Evolutionary conservation across 2,329 filamentous ascomycete species (phyloP), one percentile per base, ranked within the genome.

Genomic region (Cordyceps farinosa): DNA sequence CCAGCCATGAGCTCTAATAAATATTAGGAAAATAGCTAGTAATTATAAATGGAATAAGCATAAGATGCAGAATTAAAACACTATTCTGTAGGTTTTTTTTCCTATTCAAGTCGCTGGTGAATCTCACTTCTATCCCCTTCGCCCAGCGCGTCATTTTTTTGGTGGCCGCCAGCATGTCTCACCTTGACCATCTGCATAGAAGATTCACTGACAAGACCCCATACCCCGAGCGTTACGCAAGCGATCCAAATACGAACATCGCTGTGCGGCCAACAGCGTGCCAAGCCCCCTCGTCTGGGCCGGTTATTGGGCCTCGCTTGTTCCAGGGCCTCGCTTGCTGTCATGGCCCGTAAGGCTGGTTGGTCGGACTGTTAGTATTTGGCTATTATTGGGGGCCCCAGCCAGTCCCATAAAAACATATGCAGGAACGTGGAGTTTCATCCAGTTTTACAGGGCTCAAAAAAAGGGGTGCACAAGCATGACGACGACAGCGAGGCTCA

Each of bases 401-500:
- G 45, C 9, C 45, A 2, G 29, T 11, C 45, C 45, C 45, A 48
- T 40, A 40, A 27, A 45, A 3, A 44, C 11, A 56, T 22, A 32
- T 44, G 53, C 32, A 38, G 40, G 40, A 9, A 22, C 53, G 53
- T 45, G 42, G 42, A 32, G 54, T 57, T 47, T 57, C 54, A 57
- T 22, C 13, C 47, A 57, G 47, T 47, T 57, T n/a, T 13, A 52
- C 40, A 45, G 32, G 54, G 42, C 27, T 13, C 42, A 50, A 42
- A 40, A 13, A 29, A 15, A 22, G 45, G 36, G 27, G 13, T 27
- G 22, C 22, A 22, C 22, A 22, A 32, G 48, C 30, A 13, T 55
- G 52, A 55, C 34, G 54, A 57, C 42, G 56, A 59, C 56, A 11
- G 29, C 15, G 47, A 50, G 47, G 47, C 47, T 55, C 3, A 42